phyloP scores from a whole-genome alignment of 495 filamentous ascomycete species.

The Trichoderma parareesei region DNA sequence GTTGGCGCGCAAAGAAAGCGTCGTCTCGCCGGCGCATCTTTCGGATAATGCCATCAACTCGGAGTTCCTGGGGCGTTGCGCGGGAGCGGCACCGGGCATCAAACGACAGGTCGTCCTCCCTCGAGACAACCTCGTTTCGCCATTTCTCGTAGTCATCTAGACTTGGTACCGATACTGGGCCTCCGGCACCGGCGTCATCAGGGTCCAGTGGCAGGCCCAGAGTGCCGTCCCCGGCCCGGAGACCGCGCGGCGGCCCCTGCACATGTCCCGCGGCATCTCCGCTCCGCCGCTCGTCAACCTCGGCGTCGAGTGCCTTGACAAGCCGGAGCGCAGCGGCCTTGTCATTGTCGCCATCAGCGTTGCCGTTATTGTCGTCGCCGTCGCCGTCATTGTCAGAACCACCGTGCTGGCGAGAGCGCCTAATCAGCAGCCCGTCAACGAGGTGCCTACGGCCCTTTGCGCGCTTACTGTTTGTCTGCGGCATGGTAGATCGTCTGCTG shows the following conservation, averaged over 20 bases:
- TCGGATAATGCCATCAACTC: constrained; percentile 28
- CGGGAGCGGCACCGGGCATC: constrained; percentile 17
- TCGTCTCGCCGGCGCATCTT: constrained; percentile 26
- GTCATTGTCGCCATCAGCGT: background rate
- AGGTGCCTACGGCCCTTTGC: background rate
- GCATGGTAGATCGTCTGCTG: background rate
- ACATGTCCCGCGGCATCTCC: background rate
- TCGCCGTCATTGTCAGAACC: background rate
- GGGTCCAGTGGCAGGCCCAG: background rate
- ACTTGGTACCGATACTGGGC: background rate
- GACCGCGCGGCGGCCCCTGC: background rate
- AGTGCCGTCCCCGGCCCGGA: background rate
- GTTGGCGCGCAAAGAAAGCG: constrained; percentile 17
- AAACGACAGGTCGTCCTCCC: constrained; percentile 20
- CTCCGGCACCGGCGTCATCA: too few species aligned
- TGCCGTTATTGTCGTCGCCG: background rate
- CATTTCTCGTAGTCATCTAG: background rate
- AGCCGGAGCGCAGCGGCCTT: background rate
- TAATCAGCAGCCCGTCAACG: too few species aligned
- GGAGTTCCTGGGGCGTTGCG: constrained; percentile 16
- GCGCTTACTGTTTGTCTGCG: background rate
- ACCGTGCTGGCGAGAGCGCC: background rate
- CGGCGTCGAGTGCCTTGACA: constrained; percentile 5
- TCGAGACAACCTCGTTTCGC: background rate
- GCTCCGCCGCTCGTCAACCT: background rate